Conservation (phyloP, 306 rosid genomes). For the Quercus robur region DNA sequence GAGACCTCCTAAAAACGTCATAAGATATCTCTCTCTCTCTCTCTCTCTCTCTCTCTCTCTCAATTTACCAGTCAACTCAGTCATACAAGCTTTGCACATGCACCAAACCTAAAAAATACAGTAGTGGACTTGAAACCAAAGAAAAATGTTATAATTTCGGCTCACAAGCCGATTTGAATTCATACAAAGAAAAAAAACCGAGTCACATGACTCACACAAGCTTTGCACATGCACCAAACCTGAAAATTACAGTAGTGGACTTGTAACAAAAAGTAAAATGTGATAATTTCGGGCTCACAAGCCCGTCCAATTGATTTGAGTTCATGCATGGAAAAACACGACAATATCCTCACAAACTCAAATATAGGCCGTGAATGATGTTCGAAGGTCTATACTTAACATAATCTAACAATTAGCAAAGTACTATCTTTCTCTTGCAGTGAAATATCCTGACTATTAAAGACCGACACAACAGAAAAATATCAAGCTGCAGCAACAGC, state of each 20-base stretch:
- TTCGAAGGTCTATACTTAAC: not conserved
- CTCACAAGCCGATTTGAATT: too few relatives aligned
- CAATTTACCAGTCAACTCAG: too few relatives aligned
- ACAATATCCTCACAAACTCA: not conserved
- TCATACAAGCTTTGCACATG: too few relatives aligned
- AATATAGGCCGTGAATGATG: not conserved
- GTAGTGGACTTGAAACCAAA: too few relatives aligned
- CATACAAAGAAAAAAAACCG: too few relatives aligned
- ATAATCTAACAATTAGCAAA: too few relatives aligned
- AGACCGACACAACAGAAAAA: not conserved
- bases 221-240: not conserved
- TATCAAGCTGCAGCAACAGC: constrained; percentile 26
- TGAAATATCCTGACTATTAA: not conserved
- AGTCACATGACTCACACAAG: too few relatives aligned
- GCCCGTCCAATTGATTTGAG: not conserved
- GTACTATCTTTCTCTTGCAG: not conserved
- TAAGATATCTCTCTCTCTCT: too few relatives aligned
- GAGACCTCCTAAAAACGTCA: too few relatives aligned
- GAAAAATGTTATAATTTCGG: too few relatives aligned
- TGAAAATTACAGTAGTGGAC: not conserved
- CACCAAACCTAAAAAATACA: too few relatives aligned
- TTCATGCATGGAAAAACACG: not conserved
- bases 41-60: too few relatives aligned
- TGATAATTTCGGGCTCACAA: not conserved
- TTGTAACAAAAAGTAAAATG: not conserved